Base-by-base conservation (phyloP, 2,329 filamentous ascomycete species). In the Drechslerella stenobrocha region DNA sequence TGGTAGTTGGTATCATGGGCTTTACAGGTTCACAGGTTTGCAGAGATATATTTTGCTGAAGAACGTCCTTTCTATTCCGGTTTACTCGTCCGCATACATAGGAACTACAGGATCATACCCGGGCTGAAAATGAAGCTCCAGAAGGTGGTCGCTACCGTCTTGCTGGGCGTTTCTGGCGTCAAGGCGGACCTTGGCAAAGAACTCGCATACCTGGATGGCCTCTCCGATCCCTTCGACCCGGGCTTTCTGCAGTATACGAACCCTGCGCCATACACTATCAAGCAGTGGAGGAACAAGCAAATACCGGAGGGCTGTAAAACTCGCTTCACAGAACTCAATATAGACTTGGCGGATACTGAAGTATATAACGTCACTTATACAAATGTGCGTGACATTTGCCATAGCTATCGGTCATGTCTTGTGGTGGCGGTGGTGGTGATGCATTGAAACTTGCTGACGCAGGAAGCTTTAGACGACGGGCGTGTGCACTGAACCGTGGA, bases 401-500 rank as follows among this genome's bases (percentile, higher is more conserved):
- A n/a, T n/a, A n/a, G n/a, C n/a, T n/a, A n/a, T n/a, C n/a, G n/a
- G n/a, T n/a, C n/a, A n/a, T n/a, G n/a, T n/a, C n/a, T n/a, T n/a
- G n/a, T n/a, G n/a, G n/a, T n/a, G n/a, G n/a, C n/a, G n/a, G n/a
- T n/a, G n/a, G n/a, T n/a, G n/a, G n/a, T n/a, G n/a, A n/a, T n/a
- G n/a, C n/a, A n/a, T 32, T 20, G 71, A 73, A 56, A 71, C 73
- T 20, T 70, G 64, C 50, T 75, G 73, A 46, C 45, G 7, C 37
- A 18, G 35, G 9, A 1, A 20, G 13, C 20, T 40, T 2, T 4
- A 6, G 23, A 8, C 2, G 51, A 4, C 24, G 24, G 20, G 69
- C 42, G 75, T 75, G 65, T 76, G 75, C 65, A 28, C 20, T 15
- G 52, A 70, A 42, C 57, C 70, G 22, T 76, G 75, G 75, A 71